Evolutionary conservation across 2,329 filamentous ascomycete species (phyloP).

Genomic region (Pseudogymnoascus sp.): DNA sequence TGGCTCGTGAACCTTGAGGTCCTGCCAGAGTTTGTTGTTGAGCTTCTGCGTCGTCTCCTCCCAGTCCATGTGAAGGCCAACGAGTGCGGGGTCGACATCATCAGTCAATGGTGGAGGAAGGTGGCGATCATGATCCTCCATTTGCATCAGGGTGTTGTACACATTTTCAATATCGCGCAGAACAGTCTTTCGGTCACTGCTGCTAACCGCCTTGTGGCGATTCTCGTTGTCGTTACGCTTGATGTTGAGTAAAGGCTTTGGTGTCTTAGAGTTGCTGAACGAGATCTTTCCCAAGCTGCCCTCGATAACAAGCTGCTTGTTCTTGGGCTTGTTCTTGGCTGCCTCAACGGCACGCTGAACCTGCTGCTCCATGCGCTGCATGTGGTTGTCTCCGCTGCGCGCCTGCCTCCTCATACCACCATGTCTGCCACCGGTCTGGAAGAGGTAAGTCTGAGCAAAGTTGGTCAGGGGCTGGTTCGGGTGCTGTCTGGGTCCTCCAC

Average conservation of each 20-base stretch:
- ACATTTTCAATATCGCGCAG: slow-evolving; percentile 82
- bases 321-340: slow-evolving; percentile 95
- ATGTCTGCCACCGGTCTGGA: slow-evolving; percentile 83
- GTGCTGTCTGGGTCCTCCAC: slow-evolving; percentile 80
- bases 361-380: slow-evolving; percentile 98
- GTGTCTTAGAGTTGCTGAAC: slow-evolving; percentile 97
- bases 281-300: slow-evolving; percentile 96
- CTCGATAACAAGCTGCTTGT: slow-evolving; percentile 92
- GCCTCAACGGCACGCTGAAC: slow-evolving; percentile 95
- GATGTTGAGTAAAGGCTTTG: slow-evolving; percentile 89
- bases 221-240: slow-evolving; percentile 68
- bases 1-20: slow-evolving; percentile 87
- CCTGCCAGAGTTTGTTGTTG: slow-evolving; percentile 74
- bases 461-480: slow-evolving; percentile 90
- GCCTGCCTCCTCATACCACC: slow-evolving; percentile 67
- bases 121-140: slow-evolving; percentile 85
- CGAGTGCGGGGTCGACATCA: slow-evolving; percentile 59
- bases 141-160: slow-evolving; percentile 80
- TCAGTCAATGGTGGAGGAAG: slow-evolving; percentile 60
- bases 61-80: slow-evolving; percentile 75
- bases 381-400: slow-evolving; percentile 86
- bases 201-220: slow-evolving; percentile 44
- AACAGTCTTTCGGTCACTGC: slow-evolving; percentile 72
- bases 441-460: slow-evolving; percentile 95
- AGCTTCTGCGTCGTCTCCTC: slow-evolving; percentile 61